phyloP scores from a whole-genome alignment of 768 basidiomycete species.

The Russula vinacea region DNA sequence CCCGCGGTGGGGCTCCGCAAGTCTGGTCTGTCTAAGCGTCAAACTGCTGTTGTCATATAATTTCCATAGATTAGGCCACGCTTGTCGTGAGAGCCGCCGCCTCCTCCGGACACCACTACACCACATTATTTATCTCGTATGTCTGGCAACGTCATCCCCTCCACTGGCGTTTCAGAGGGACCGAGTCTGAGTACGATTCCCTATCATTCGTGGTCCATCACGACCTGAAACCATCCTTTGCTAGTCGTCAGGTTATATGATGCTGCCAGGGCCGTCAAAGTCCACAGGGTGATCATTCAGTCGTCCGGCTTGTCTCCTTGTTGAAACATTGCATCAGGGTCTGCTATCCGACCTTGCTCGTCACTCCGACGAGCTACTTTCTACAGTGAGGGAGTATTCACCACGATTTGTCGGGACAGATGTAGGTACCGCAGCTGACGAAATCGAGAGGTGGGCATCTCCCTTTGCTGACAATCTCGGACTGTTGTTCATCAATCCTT shows the following conservation, averaged over 20 bases:
- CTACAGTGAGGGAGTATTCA: conserved; percentile 15
- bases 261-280: conserved; percentile 4
- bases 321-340: not conserved
- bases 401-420: not conserved
- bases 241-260: conserved; percentile 16
- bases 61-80: not conserved
- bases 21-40: too few species aligned
- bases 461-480: not conserved
- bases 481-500: not conserved
- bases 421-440: conserved; percentile 6
- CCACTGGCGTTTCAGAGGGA: not conserved
- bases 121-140: not conserved
- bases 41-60: too few species aligned
- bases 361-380: conserved; percentile 7
- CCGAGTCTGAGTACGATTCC: conserved; percentile 5
- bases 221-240: not conserved
- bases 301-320: not conserved
- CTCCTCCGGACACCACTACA: not conserved
- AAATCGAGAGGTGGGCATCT: conserved; percentile 11
- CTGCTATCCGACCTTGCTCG: not conserved
- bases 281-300: conserved; percentile 12
- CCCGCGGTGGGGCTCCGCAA: too few species aligned
- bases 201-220: not conserved
- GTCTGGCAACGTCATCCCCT: conserved; percentile 1
- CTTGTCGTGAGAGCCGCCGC: not conserved